Evolutionary conservation across 2,329 filamentous ascomycete species (phyloP).

Genomic region (Trichoderma lentiforme): DNA sequence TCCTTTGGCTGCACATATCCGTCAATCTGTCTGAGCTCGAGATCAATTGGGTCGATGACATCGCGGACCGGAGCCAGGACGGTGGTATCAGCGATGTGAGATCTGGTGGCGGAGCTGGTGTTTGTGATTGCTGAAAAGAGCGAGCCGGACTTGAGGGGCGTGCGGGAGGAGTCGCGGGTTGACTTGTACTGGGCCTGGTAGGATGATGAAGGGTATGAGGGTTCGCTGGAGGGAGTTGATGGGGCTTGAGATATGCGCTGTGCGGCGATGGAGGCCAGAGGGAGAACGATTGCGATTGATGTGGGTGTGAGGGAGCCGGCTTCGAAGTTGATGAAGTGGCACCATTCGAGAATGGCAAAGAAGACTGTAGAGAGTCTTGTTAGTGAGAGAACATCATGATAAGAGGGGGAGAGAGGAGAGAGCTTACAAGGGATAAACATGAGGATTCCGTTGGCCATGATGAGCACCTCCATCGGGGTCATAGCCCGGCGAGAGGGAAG

Average conservation of each 20-base stretch:
- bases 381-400: neutral
- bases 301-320: conserved; percentile 48
- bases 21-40: conserved; percentile 34
- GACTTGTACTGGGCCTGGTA: conserved; percentile 21
- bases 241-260: conserved; percentile 39
- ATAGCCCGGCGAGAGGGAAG: conserved; percentile 42
- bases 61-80: conserved; percentile 9
- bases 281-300: conserved; percentile 49
- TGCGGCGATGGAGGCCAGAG: conserved; percentile 50
- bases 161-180: conserved; percentile 20
- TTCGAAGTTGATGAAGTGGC: conserved; percentile 43
- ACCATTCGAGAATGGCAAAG: conserved; percentile 49
- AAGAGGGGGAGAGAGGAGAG: no score
- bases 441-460: conserved; percentile 54
- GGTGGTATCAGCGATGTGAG: neutral
- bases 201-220: conserved; percentile 17
- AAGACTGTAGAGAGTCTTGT: conserved; percentile 37
- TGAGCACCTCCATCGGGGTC: conserved; percentile 51
- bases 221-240: conserved; percentile 22
- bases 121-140: conserved; percentile 22
- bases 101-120: neutral
- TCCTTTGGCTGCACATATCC: neutral
- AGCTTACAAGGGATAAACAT: conserved; percentile 54
- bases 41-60: conserved; percentile 27
- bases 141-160: conserved; percentile 26